Percentiles rank a stretch among this genome's conserved stretches.
Conservation (phyloP, 192 early-diverging fungal species). For the Gonapodya prolifera region DNA sequence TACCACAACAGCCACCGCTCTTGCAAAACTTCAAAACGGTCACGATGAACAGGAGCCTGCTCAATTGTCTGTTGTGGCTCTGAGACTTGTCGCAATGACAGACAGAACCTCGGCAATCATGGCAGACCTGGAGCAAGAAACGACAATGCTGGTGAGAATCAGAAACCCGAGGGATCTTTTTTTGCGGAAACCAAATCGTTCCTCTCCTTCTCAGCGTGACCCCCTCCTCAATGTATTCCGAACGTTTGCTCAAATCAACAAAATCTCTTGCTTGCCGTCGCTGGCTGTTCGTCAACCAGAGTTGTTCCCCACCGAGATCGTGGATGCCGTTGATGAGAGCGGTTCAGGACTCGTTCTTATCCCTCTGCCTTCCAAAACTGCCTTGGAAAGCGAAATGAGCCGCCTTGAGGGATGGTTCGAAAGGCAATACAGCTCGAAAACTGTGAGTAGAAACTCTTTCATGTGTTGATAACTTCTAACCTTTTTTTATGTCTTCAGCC, state of each 20-base stretch:
- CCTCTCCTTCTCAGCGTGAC: constrained; percentile 35
- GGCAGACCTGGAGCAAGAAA: constrained; percentile 22
- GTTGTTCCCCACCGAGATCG: constrained; percentile 57
- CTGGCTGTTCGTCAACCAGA: constrained; percentile 43
- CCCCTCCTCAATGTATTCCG: constrained; percentile 71
- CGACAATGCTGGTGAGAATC: not conserved
- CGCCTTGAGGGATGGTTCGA: not conserved
- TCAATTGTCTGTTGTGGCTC: constrained; percentile 22
- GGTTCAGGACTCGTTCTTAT: constrained; percentile 53
- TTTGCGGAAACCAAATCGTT: not conserved
- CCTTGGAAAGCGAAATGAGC: not conserved
- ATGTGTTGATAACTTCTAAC: too few species aligned
- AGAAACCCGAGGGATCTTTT: not conserved
- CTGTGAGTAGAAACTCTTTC: not conserved
- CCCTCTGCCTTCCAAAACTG: constrained; percentile 26
- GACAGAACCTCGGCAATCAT: constrained; percentile 70
- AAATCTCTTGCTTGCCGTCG: constrained; percentile 43
- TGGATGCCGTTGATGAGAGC: constrained; percentile 33
- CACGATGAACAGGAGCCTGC: not conserved
- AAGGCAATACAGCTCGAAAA: not conserved
- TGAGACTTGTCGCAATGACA: constrained; percentile 69
- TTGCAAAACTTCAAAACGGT: not conserved
- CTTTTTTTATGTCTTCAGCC: not conserved
- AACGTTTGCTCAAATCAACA: constrained; percentile 64
- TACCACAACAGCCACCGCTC: not conserved